A percentile compares a stretch with the other conserved stretches of the same genome.
Evolutionary conservation across 2,329 filamentous ascomycete genomes (phyloP).

Genomic region (Cladophialophora immunda): DNA sequence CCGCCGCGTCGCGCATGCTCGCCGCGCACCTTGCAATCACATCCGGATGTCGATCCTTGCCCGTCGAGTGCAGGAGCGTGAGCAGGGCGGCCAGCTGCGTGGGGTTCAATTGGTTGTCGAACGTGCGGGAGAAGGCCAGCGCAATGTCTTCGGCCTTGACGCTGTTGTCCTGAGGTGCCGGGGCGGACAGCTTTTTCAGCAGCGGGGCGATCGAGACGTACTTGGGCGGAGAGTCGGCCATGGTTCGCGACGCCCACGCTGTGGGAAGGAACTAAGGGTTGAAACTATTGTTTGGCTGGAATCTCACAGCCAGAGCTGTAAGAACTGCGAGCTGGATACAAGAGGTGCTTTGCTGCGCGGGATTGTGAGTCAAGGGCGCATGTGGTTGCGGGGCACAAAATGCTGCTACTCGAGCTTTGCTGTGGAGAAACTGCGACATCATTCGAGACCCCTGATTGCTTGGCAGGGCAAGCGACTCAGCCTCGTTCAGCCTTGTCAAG

Average conservation of each 20-base stretch:
- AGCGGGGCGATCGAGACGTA: constrained; percentile 57
- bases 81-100: constrained; percentile 87
- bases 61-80: constrained; percentile 91
- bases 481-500: not conserved
- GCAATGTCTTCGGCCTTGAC: constrained; percentile 85
- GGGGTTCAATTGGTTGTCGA: constrained; percentile 86
- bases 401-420: not conserved
- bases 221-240: constrained; percentile 25
- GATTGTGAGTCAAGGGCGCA: not conserved
- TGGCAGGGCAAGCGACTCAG: not conserved
- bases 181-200: constrained; percentile 55
- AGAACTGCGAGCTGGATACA: not conserved
- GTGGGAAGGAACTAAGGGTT: not conserved
- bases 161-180: constrained; percentile 53
- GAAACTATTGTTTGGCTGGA: too few relatives aligned
- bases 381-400: constrained; percentile 3
- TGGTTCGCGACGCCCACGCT: not conserved
- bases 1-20: constrained; percentile 83
- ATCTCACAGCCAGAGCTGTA: too few relatives aligned
- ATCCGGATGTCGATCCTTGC: constrained; percentile 81
- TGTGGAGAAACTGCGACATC: constrained; percentile 1
- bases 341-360: not conserved
- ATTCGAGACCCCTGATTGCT: not conserved
- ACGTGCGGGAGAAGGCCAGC: constrained; percentile 87
- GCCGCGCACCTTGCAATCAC: constrained; percentile 85